phyloP scores from a whole-genome alignment of 2,329 filamentous ascomycete species.

The Trichoderma gracile region DNA sequence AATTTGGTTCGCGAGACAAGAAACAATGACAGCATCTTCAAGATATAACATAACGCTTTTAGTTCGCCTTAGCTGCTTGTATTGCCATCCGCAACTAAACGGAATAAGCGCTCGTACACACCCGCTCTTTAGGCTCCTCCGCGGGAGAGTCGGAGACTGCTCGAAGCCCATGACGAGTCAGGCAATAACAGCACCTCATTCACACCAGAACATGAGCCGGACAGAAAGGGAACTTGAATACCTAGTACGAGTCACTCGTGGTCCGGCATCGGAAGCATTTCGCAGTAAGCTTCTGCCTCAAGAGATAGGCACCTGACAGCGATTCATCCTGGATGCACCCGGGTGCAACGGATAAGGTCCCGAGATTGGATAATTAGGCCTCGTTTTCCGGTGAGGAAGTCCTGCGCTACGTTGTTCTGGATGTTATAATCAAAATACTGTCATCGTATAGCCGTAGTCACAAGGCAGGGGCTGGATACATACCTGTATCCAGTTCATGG shows the following conservation, averaged over 20 bases:
- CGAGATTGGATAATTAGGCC: constrained; percentile 21
- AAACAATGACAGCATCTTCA: constrained; percentile 25
- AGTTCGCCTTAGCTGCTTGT: constrained; percentile 23
- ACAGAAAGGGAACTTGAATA: too few relatives aligned
- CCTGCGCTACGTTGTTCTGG: constrained; percentile 30
- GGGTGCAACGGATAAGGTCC: constrained; percentile 35
- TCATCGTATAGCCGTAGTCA: background rate
- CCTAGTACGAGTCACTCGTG: constrained; percentile 34
- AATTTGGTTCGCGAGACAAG: background rate
- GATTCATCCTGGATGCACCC: too few relatives aligned
- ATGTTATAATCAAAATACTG: background rate
- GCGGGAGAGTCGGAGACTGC: constrained; percentile 29
- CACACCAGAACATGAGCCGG: constrained; percentile 31
- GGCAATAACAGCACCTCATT: constrained; percentile 30
- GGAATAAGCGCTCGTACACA: constrained; percentile 27
- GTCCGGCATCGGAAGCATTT: constrained; percentile 16
- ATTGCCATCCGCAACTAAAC: constrained; percentile 14
- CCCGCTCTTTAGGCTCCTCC: constrained; percentile 27
- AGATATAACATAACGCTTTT: constrained; percentile 25
- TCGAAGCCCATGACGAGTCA: constrained; percentile 36
- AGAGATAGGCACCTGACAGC: background rate
- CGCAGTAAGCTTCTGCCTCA: constrained; percentile 29
- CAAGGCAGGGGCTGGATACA: background rate
- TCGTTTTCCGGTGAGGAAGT: constrained; percentile 1
- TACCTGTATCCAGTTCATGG: constrained; percentile 30